Percentiles rank a stretch among this genome's conserved stretches.
Conservation (phyloP, 1,139 yeast genomes). For the Diutina neorugosa region DNA sequence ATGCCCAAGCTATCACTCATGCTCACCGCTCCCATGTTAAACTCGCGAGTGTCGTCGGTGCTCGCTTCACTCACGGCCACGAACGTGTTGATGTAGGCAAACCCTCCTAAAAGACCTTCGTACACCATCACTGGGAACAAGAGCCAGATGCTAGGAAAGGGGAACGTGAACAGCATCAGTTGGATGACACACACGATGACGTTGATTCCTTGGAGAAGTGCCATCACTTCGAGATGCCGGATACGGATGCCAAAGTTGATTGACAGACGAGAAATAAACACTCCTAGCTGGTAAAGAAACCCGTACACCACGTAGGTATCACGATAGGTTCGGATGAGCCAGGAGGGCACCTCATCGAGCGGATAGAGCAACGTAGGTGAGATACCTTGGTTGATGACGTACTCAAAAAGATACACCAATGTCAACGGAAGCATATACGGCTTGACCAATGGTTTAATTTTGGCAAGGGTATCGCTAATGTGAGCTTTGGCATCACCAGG, state of each 20-base stretch:
- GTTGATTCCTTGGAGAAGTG: conserved; percentile 59
- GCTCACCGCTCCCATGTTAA: conserved; percentile 88
- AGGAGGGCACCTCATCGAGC: conserved; percentile 46
- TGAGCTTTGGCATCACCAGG: conserved; percentile 11
- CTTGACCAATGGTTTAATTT: conserved; percentile 37
- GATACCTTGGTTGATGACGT: conserved; percentile 82
- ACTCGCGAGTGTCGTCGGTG: conserved; percentile 50
- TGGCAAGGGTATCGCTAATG: conserved; percentile 22
- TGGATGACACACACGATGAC: conserved; percentile 48
- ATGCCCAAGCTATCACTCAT: conserved; percentile 87
- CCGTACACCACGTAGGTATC: conserved; percentile 92
- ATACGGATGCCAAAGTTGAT: conserved; percentile 52
- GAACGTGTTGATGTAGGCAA: conserved; percentile 82
- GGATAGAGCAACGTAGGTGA: conserved; percentile 81
- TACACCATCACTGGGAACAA: conserved; percentile 57
- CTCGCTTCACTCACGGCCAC: conserved; percentile 61
- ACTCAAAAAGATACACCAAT: conserved; percentile 77
- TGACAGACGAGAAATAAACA: conserved; percentile 80
- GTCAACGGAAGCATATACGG: conserved; percentile 80
- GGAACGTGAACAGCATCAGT: conserved; percentile 42
- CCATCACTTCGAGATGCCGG: conserved; percentile 44
- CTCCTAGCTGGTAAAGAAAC: conserved; percentile 87
- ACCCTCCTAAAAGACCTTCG: conserved; percentile 86
- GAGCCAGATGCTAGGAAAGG: conserved; percentile 44
- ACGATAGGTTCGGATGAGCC: conserved; percentile 51